phyloP scores from a whole-genome alignment of 2,329 filamentous ascomycete genomes.

The Erysiphe pulchra region DNA sequence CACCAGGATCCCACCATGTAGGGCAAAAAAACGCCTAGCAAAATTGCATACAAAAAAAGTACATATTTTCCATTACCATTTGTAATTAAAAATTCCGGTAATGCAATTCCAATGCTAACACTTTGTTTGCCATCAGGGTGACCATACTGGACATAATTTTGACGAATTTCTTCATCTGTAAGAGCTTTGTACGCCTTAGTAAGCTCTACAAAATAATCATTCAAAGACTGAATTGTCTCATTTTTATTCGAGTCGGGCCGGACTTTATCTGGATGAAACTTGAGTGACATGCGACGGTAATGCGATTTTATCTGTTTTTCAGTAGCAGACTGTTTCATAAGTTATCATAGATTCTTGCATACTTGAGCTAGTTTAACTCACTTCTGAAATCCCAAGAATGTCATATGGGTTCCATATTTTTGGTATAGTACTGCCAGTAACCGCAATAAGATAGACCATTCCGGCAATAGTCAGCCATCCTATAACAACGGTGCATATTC shows the following conservation, averaged over 20 bases:
- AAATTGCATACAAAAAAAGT: slow-evolving; percentile 61
- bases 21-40: slow-evolving; percentile 74
- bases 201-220: slow-evolving; percentile 74
- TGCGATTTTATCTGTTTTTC: slow-evolving; percentile 84
- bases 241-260: slow-evolving; percentile 66
- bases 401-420: slow-evolving; percentile 96
- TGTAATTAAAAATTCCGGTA: slow-evolving; percentile 77
- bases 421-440: slow-evolving; percentile 41
- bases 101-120: slow-evolving; percentile 88
- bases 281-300: slow-evolving; percentile 67
- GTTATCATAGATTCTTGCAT: background rate
- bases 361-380: slow-evolving; percentile 14
- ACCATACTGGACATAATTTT: slow-evolving; percentile 88
- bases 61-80: slow-evolving; percentile 94
- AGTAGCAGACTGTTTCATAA: slow-evolving; percentile 33
- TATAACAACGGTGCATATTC: slow-evolving; percentile 44
- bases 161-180: slow-evolving; percentile 88
- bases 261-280: slow-evolving; percentile 82
- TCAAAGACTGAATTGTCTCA: slow-evolving; percentile 63
- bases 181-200: slow-evolving; percentile 96
- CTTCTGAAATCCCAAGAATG: slow-evolving; percentile 65
- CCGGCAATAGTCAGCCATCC: slow-evolving; percentile 69
- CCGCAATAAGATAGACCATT: slow-evolving; percentile 77
- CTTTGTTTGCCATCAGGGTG: slow-evolving; percentile 97
- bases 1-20: slow-evolving; percentile 94